Base-by-base conservation (phyloP, 306 rosid species). In the Acacia confusa region DNA sequence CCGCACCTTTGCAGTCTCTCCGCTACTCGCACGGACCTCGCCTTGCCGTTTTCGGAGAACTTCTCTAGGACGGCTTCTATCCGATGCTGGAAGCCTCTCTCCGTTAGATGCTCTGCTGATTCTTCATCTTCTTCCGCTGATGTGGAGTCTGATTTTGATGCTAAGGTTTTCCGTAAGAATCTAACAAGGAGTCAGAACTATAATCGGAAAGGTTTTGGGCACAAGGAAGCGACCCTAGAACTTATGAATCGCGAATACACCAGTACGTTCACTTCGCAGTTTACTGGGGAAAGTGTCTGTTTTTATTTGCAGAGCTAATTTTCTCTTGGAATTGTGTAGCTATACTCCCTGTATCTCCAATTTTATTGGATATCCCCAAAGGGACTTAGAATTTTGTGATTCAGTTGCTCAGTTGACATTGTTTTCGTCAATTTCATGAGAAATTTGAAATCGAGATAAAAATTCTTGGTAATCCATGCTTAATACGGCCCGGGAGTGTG, bases 171-270 rank as follows among this genome's bases (percentile, higher is more conserved):
- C 92, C 86, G 99, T 12, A 91, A 87, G 93, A 95, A 89, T 78
- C 87, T 95, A 40, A 91, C 98, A 3, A 81, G 98, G 78, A 92
- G 99, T 77, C 74, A 91, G 74, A 96, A 93, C 53, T 96, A 96
- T 72, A 96, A 96, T 44, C 97, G 98, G 55, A 85, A 76, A 71
- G 99, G 99, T 11, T 96, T 96, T 71, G 99, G 99, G 12, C 72
- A 88, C 86, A 92, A 96, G 88, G 94, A 96, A n/a, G 98, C 85
- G 83, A 96, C 98, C 11, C 90, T 92, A 25, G 79, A 88, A 83
- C 99, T 96, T 78, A 93, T 96, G 94, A 88, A 88, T 86, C 92
- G 97, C 84, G 97, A 96, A 72, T 96, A 92, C 82, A 91, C 99
- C 48, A 93, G 99, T 93, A 83, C 72, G 88, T 68, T 81, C 57